These are phyloP conservation scores for Sporothrix dimorphospora DNA, from an alignment of 2,329 filamentous ascomycete species.

Conservation along the genomic window DNA sequence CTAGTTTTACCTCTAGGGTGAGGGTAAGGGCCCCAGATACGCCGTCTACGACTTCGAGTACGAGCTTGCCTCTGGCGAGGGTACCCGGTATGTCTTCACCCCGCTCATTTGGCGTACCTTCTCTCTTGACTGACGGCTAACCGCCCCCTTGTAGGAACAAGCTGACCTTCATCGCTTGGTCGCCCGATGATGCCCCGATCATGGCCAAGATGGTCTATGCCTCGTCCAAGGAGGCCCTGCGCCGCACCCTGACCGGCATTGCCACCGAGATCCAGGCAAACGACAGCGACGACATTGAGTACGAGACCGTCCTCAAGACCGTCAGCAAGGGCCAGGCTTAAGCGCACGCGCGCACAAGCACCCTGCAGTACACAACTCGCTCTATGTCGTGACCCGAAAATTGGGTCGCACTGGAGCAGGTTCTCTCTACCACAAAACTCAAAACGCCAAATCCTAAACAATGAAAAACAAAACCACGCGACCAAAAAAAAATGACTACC, in stretches of 20 bases:
- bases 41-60: constrained; percentile 87
- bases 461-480: background rate
- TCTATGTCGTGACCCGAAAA: too few relatives aligned
- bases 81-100: constrained; percentile 60
- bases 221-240: constrained; percentile 84
- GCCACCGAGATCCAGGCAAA: constrained; percentile 81
- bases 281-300: constrained; percentile 80
- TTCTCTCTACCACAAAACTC: too few relatives aligned
- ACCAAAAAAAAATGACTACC: background rate
- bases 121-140: background rate
- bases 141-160: constrained; percentile 57
- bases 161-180: constrained; percentile 79
- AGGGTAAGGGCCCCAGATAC: constrained; percentile 72
- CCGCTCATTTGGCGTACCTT: background rate
- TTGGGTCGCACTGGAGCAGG: too few relatives aligned
- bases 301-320: constrained; percentile 68
- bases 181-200: constrained; percentile 77
- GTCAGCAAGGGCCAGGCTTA: constrained; percentile 65
- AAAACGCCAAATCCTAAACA: background rate
- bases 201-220: constrained; percentile 91
- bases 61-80: constrained; percentile 70
- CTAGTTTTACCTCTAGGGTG: constrained; percentile 49
- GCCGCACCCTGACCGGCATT: constrained; percentile 75
- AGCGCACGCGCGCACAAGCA: background rate
- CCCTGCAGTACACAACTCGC: background rate